Percentiles rank a stretch among this genome's conserved stretches.
Conservation (phyloP, 2,329 filamentous ascomycete species). For the Hypoxylon sp. region DNA sequence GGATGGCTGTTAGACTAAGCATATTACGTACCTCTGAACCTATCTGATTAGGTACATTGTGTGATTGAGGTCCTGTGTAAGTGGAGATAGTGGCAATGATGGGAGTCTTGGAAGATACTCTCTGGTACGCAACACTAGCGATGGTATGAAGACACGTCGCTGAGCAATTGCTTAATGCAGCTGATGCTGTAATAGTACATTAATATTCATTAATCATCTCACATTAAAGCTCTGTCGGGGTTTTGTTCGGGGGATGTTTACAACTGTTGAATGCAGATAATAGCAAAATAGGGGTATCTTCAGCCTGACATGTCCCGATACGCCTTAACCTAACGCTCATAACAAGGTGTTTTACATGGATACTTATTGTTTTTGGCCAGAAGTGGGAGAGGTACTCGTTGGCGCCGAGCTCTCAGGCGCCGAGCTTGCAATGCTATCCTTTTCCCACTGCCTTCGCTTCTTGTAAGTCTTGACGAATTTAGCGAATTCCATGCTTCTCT, state of each 20-base stretch:
- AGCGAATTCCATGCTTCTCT: conserved; percentile 20
- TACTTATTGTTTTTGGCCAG: conserved; percentile 41
- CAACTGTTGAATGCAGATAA: not conserved
- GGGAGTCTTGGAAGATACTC: not conserved
- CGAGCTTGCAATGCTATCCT: conserved; percentile 40
- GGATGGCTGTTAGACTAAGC: too few relatives aligned
- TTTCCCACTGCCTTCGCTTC: conserved; percentile 14
- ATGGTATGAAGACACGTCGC: not conserved
- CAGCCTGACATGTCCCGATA: conserved; percentile 18
- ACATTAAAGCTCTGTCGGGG: not conserved
- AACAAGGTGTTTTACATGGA: not conserved
- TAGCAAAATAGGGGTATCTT: conserved; percentile 31
- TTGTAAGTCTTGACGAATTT: conserved; percentile 23
- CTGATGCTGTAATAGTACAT: not conserved
- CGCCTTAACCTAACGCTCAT: not conserved
- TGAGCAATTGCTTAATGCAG: not conserved
- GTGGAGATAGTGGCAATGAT: not conserved
- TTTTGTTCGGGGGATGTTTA: not conserved
- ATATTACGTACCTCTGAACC: not conserved
- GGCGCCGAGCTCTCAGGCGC: conserved; percentile 40
- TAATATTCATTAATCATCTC: conserved; percentile 13
- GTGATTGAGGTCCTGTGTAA: not conserved
- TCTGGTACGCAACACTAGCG: not conserved
- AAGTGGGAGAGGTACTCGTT: conserved; percentile 42
- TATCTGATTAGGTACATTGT: too few relatives aligned